These are phyloP conservation scores for Monilinia aucupariae DNA, from an alignment of 2,329 filamentous ascomycete genomes.

Conservation along the genomic window DNA sequence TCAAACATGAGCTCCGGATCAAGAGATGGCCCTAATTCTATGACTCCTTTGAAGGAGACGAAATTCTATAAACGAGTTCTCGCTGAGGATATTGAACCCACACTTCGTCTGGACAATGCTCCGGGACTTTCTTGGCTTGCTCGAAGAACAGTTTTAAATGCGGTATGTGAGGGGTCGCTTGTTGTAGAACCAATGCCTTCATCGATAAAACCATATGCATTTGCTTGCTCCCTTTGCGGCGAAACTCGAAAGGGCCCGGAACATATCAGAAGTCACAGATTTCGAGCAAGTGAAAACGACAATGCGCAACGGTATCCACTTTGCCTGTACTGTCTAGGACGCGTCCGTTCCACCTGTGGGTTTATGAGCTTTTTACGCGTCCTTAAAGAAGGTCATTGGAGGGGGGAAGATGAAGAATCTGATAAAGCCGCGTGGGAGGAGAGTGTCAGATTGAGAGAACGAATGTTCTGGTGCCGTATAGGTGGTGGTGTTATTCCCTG, in stretches of 20 bases:
- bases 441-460: conserved; percentile 78
- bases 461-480: conserved; percentile 95
- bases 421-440: conserved; percentile 93
- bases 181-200: conserved; percentile 83
- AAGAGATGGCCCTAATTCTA: conserved; percentile 33
- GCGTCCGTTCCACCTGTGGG: conserved; percentile 83
- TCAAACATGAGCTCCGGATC: conserved; percentile 46
- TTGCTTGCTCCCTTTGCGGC: conserved; percentile 75
- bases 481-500: conserved; percentile 81
- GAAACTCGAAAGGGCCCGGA: conserved; percentile 67
- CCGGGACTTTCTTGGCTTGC: conserved; percentile 92
- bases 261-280: conserved; percentile 77
- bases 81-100: conserved; percentile 90
- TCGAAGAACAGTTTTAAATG: conserved; percentile 73
- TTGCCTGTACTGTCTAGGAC: conserved; percentile 79
- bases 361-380: conserved; percentile 88
- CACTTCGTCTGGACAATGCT: conserved; percentile 79
- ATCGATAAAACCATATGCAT: conserved; percentile 40
- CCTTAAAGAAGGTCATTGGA: conserved; percentile 88
- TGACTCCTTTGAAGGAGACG: conserved; percentile 74
- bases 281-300: conserved; percentile 81
- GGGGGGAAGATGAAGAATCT: conserved; percentile 74
- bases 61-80: conserved; percentile 90
- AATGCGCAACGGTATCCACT: conserved; percentile 84
- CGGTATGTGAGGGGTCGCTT: conserved; percentile 78